Conservation (phyloP, 768 basidiomycete genomes). For the Mycena alexandri region DNA sequence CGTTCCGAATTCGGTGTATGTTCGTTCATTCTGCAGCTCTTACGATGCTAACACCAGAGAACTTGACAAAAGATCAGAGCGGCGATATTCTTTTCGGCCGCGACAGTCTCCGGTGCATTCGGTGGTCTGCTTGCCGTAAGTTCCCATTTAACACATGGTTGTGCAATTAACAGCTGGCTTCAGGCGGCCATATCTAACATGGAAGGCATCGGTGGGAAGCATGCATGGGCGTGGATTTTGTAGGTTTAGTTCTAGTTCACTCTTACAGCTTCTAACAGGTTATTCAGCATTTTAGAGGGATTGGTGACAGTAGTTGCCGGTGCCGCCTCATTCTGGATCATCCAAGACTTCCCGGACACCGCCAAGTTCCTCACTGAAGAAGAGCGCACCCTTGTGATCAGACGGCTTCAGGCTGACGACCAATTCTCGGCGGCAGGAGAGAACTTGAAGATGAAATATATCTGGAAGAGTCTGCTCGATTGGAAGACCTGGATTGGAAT, state of each 20-base stretch:
- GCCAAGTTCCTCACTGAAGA: constrained; percentile 82
- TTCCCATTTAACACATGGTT: constrained; percentile 11
- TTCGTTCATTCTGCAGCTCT: constrained; percentile 58
- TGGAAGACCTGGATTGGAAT: constrained; percentile 79
- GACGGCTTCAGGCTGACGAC: constrained; percentile 73
- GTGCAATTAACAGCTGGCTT: constrained; percentile 21
- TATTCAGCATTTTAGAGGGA: constrained; percentile 62
- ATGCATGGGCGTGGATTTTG: constrained; percentile 82
- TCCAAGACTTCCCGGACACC: constrained; percentile 87
- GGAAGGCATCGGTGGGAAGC: constrained; percentile 76
- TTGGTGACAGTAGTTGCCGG: constrained; percentile 78
- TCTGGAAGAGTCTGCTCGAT: constrained; percentile 70
- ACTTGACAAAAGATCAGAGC: constrained; percentile 54
- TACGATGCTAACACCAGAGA: constrained; percentile 30
- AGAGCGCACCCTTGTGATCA: constrained; percentile 75
- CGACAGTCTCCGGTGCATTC: constrained; percentile 87
- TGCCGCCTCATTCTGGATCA: constrained; percentile 76
- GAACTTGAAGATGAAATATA: constrained; percentile 66
- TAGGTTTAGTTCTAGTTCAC: constrained; percentile 43
- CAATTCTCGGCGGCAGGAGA: constrained; percentile 84
- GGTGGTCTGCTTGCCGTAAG: constrained; percentile 79
- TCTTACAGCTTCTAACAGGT: background rate
- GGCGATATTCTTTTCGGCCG: constrained; percentile 82
- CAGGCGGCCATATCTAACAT: constrained; percentile 78
- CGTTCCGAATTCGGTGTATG: constrained; percentile 81